Conservation (phyloP, 169 alveolate species). For the Plasmodium coatneyi region DNA sequence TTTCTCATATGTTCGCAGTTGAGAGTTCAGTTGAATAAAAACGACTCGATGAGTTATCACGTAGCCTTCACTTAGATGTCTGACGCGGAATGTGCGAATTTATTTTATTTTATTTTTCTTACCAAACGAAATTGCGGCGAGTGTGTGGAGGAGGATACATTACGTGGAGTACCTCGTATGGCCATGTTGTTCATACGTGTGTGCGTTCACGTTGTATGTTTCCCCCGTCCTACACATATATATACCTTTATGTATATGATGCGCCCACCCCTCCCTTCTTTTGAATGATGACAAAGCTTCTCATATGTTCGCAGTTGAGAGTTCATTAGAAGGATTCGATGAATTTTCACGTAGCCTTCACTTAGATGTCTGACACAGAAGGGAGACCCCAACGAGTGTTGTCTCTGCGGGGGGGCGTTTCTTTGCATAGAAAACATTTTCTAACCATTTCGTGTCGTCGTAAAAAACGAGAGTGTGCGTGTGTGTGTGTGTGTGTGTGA, state of each 20-base stretch:
- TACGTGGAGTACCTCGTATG: too few relatives aligned
- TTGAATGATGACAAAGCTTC: slow-evolving; percentile 47
- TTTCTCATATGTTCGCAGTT: slow-evolving; percentile 64
- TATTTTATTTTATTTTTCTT: too few relatives aligned
- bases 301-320: slow-evolving; percentile 69
- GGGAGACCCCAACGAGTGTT: neutral
- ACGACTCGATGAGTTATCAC: slow-evolving; percentile 20
- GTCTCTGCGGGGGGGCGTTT: neutral
- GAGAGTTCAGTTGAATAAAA: slow-evolving; percentile 3
- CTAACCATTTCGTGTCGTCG: neutral
- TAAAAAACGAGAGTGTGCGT: neutral
- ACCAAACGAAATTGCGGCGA: too few relatives aligned
- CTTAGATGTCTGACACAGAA: slow-evolving; percentile 74
- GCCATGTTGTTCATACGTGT: too few relatives aligned
- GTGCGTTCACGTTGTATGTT: too few relatives aligned
- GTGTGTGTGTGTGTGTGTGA: too few relatives aligned
- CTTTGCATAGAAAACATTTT: neutral
- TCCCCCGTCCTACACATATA: too few relatives aligned
- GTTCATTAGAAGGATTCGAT: slow-evolving; percentile 1
- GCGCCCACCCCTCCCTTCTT: too few relatives aligned
- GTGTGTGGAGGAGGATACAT: too few relatives aligned
- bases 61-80: slow-evolving; percentile 77
- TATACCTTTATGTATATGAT: too few relatives aligned
- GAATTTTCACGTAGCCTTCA: slow-evolving; percentile 52
- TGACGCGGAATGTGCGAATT: slow-evolving; percentile 2